Base-by-base conservation (phyloP, 2,329 filamentous ascomycete genomes). In the Trichoderma polysporum region DNA sequence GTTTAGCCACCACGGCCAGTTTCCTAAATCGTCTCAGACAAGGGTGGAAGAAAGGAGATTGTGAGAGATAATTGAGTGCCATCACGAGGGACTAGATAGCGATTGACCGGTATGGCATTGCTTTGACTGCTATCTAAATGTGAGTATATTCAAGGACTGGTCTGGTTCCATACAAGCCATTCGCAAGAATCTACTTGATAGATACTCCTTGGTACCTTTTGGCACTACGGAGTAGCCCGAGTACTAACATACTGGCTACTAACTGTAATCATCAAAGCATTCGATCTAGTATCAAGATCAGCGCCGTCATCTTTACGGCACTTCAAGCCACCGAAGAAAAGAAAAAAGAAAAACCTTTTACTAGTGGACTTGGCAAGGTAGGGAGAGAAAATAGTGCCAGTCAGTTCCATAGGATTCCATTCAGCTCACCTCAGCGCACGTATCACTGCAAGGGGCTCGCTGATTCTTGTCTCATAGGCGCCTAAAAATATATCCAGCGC, bases 161-260 rank as follows among this genome's bases (percentile, higher is more conserved):
- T 22, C 22, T 22, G 41, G 22, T 12, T 19, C 8, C 4, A n/a
- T n/a, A n/a, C n/a, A n/a, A n/a, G 19, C 41, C 41, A 22, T 45
- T 19, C n/a, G 12, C 41, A 22, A 9, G 39, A 39, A 41, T 19
- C 17, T 12, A 12, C 22, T 12, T 19, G 41, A n/a, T n/a, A n/a
- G n/a, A n/a, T n/a, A n/a, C n/a, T n/a, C n/a, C n/a, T n/a, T n/a
- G n/a, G n/a, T n/a, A n/a, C n/a, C n/a, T n/a, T 12, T 19, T 7
- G 22, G 54, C 41, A 37, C 58, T 52, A 50, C 58, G 58, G 58
- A 61, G 58, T 37, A 61, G 33, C 47, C 58, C 58, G 58, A 61
- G 12, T 19, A 33, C 33, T 49, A 47, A 19, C 54, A 29, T 2
- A 39, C 39, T 22, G 22, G 31, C 45, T 22, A 19, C 59, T 62